phyloP scores from a whole-genome alignment of 1,139 yeast species.

The Spencermartinsiella ligniputridi region DNA sequence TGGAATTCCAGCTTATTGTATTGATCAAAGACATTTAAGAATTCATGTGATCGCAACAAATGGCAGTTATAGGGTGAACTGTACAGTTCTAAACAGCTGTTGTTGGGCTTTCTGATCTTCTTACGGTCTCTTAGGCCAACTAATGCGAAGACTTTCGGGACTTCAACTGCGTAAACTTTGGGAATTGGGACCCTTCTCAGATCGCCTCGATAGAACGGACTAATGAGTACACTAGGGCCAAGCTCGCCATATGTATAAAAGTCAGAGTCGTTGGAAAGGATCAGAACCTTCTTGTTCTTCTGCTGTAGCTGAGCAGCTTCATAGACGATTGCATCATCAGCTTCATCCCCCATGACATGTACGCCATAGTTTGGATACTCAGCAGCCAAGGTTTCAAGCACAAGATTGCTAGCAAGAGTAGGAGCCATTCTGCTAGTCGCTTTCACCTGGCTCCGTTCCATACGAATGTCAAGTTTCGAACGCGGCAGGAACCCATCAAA shows the following conservation, averaged over 20 bases:
- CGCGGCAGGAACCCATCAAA: not conserved
- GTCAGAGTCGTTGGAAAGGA: slow-evolving; percentile 17
- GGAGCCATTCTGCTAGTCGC: not conserved
- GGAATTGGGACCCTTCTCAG: not conserved
- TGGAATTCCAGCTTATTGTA: slow-evolving; percentile 9
- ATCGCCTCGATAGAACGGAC: not conserved
- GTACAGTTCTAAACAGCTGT: not conserved
- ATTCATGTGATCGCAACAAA: slow-evolving; percentile 11
- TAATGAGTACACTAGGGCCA: not conserved
- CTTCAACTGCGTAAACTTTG: not conserved
- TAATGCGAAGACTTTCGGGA: not conserved
- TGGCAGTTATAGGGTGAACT: not conserved
- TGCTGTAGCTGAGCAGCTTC: slow-evolving; percentile 1
- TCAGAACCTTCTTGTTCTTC: not conserved
- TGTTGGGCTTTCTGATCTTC: not conserved
- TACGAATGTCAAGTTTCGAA: slow-evolving; percentile 5
- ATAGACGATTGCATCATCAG: slow-evolving; percentile 17
- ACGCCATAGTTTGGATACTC: slow-evolving; percentile 6
- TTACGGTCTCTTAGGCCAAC: not conserved
- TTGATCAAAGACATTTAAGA: slow-evolving; percentile 9
- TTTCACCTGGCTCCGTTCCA: slow-evolving; percentile 1
- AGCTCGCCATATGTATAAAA: slow-evolving; percentile 11
- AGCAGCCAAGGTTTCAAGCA: slow-evolving; percentile 8
- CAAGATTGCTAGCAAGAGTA: slow-evolving; percentile 6
- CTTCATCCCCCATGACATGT: slow-evolving; percentile 15